A percentile compares a stretch with the other conserved stretches of the same genome.
These are phyloP conservation scores for Candida cerambycidarum DNA, from an alignment of 805 yeast genomes.

Conservation along the genomic window DNA sequence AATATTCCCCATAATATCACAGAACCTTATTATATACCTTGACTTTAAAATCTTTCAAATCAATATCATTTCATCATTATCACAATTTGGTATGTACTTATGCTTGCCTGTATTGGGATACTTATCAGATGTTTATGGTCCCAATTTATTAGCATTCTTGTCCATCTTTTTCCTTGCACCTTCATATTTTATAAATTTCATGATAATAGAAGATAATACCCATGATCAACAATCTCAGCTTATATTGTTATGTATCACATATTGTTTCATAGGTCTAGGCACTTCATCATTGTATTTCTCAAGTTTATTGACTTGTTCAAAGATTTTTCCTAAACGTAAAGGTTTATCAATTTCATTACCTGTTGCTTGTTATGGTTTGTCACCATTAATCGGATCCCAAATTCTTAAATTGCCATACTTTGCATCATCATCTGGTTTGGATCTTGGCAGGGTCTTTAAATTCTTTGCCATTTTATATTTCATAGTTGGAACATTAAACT, in stretches of 20 bases:
- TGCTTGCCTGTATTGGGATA: conserved; percentile 82
- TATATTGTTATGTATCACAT: conserved; percentile 43
- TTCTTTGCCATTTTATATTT: conserved; percentile 55
- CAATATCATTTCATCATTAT: conserved; percentile 72
- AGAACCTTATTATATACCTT: conserved; percentile 58
- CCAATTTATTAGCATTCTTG: conserved; percentile 64
- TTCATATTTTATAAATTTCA: conserved; percentile 51
- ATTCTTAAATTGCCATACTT: conserved; percentile 46
- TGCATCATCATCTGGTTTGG: conserved; percentile 27
- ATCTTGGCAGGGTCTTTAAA: conserved; percentile 52
- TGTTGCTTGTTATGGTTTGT: conserved; percentile 81
- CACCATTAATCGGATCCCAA: conserved; percentile 75
- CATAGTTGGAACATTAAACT: conserved; percentile 56
- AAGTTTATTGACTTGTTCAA: conserved; percentile 77
- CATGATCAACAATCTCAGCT: conserved; percentile 1
- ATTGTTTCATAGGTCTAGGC: conserved; percentile 64
- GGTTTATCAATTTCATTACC: conserved; percentile 87
- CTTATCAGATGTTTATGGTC: conserved; percentile 83
- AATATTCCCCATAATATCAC: conserved; percentile 77
- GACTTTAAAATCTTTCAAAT: conserved; percentile 61
- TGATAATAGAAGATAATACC: not conserved
- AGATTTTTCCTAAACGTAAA: conserved; percentile 72
- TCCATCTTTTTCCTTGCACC: conserved; percentile 65
- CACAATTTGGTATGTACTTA: conserved; percentile 79
- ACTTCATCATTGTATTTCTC: conserved; percentile 73